Percentiles rank a stretch among this genome's conserved stretches.
Evolutionary conservation across 1,139 yeast genomes (phyloP).

Genomic region (Yamadazyma dendronema): DNA sequence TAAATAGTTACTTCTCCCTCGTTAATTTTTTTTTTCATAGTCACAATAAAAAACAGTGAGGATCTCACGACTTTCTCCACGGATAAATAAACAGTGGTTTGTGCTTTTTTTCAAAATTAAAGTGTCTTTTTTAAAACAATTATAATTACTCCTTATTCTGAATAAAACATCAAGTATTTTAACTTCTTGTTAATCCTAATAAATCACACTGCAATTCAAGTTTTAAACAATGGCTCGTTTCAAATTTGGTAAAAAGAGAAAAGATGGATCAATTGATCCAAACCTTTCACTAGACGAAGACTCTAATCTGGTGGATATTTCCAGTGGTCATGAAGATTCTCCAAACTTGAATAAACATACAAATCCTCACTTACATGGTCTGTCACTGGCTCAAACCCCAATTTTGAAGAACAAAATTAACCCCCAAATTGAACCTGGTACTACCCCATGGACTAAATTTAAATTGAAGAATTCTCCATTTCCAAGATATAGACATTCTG

Average conservation of each 20-base stretch:
- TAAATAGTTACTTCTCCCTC: neutral
- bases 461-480: constrained; percentile 79
- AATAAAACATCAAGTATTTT: neutral
- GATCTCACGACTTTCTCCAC: constrained; percentile 3
- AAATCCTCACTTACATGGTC: neutral
- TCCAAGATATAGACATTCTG: constrained; percentile 93
- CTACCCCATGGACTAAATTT: constrained; percentile 76
- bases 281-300: constrained; percentile 15
- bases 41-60: neutral
- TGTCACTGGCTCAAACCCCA: constrained; percentile 1
- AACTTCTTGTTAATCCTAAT: neutral
- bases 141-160: neutral
- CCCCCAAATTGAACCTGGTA: constrained; percentile 10
- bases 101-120: neutral
- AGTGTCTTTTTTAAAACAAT: neutral
- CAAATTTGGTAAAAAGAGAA: constrained; percentile 16
- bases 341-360: constrained; percentile 1
- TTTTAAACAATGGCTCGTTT: constrained; percentile 16
- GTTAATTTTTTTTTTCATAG: neutral
- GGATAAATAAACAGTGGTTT: constrained; percentile 1
- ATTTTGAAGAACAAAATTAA: constrained; percentile 3
- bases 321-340: neutral
- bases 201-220: too few species aligned
- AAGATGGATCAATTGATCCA: constrained; percentile 10
- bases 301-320: constrained; percentile 9